These are phyloP conservation scores for Papiliotrema laurentii DNA, from an alignment of 1,284 basidiomycete genomes.

Conservation along the genomic window DNA sequence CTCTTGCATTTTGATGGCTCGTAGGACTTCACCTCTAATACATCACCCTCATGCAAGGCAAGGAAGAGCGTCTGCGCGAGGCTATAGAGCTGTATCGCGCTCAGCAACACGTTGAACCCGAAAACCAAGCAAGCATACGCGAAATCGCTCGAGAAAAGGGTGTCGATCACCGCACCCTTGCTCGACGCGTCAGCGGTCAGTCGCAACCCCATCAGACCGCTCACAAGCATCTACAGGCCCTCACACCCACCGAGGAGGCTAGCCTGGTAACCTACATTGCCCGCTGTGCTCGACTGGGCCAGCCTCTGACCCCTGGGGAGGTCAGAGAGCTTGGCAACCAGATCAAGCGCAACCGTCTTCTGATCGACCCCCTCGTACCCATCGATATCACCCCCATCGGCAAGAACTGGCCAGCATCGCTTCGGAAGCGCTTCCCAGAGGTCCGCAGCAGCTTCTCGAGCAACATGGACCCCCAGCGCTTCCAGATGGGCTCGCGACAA, in stretches of 20 bases:
- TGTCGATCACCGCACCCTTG: too few species aligned
- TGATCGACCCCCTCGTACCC: not conserved
- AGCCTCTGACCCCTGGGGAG: not conserved
- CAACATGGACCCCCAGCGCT: not conserved
- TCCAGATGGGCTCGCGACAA: not conserved
- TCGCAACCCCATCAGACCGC: too few species aligned
- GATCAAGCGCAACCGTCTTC: not conserved
- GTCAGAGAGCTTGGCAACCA: not conserved
- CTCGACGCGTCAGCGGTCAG: too few species aligned
- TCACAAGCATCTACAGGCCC: too few species aligned
- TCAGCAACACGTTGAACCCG: too few species aligned
- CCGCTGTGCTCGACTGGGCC: too few species aligned
- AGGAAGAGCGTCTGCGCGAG: not conserved
- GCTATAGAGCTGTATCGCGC: not conserved
- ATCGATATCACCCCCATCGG: constrained; percentile 3
- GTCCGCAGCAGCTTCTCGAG: constrained; percentile 1
- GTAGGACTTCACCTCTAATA: not conserved
- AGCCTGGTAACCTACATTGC: too few species aligned
- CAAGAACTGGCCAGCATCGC: constrained; percentile 4
- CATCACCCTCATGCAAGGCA: not conserved
- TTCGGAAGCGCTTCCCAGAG: constrained; percentile 6
- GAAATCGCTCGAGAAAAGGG: too few species aligned
- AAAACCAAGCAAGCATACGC: too few species aligned
- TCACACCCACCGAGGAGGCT: too few species aligned
- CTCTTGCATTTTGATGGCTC: not conserved